These are phyloP conservation scores for Phytophthora aleatoria DNA, from an alignment of 352 stramenopile species.

Conservation along the genomic window DNA sequence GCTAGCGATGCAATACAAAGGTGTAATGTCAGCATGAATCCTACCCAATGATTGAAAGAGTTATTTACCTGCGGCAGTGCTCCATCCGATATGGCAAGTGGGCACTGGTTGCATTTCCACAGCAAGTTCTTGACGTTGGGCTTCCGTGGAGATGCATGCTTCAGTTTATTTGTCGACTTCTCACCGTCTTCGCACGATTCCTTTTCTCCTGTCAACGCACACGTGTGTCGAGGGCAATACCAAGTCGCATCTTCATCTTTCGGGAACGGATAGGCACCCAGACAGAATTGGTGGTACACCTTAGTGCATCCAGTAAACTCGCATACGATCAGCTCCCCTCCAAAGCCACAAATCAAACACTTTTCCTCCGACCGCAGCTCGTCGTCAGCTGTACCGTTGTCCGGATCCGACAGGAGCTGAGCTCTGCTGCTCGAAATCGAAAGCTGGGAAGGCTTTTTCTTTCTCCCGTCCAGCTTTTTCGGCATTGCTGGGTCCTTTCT, in stretches of 20 bases:
- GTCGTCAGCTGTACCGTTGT: constrained; percentile 43
- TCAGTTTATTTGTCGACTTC: constrained; percentile 36
- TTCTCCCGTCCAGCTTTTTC: constrained; percentile 38
- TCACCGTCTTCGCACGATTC: constrained; percentile 57
- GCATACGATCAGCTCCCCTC: constrained; percentile 83
- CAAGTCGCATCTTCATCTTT: constrained; percentile 83
- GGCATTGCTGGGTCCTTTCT: constrained; percentile 39
- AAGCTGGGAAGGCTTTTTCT: constrained; percentile 51
- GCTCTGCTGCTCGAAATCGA: constrained; percentile 42
- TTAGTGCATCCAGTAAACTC: constrained; percentile 84
- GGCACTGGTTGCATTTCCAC: constrained; percentile 84
- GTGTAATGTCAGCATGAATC: constrained; percentile 12
- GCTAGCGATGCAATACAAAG: constrained; percentile 32
- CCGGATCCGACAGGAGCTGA: constrained; percentile 35
- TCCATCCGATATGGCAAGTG: constrained; percentile 63
- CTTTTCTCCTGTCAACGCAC: constrained; percentile 60
- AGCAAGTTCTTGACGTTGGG: constrained; percentile 57
- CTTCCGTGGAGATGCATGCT: constrained; percentile 59
- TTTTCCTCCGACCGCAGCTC: constrained; percentile 75
- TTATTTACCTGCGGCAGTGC: constrained; percentile 59
- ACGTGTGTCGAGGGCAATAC: constrained; percentile 83
- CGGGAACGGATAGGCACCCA: constrained; percentile 78
- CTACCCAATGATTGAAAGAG: not conserved
- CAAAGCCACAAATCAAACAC: constrained; percentile 81
- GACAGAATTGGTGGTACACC: constrained; percentile 89